phyloP scores from a whole-genome alignment of 1,284 basidiomycete genomes.

The Apiotrichum porosum region DNA sequence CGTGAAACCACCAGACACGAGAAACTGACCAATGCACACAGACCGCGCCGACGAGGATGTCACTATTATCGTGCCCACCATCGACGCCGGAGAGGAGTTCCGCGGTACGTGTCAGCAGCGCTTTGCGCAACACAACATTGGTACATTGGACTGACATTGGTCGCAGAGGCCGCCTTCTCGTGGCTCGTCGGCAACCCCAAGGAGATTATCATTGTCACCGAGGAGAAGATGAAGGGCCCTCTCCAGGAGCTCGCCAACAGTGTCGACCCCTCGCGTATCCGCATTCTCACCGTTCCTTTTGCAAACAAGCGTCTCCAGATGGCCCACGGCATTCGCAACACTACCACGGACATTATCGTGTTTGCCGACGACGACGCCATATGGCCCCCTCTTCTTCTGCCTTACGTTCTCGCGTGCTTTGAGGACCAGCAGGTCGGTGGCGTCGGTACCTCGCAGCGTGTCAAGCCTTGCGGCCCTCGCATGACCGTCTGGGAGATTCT shows the following conservation, averaged over 20 bases:
- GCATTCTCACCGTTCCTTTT: conserved; percentile 81
- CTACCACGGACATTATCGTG: conserved; percentile 87
- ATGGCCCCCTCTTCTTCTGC: conserved; percentile 82
- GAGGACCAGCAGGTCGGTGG: conserved; percentile 89
- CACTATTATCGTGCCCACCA: conserved; percentile 89
- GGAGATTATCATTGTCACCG: conserved; percentile 89
- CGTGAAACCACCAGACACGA: neutral
- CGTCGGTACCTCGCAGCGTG: conserved; percentile 82
- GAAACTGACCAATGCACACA: conserved; percentile 1
- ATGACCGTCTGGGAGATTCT: conserved; percentile 93
- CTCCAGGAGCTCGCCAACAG: conserved; percentile 78
- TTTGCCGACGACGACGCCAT: conserved; percentile 93
- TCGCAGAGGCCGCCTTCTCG: conserved; percentile 69
- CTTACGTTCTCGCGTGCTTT: conserved; percentile 80
- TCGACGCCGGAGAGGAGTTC: conserved; percentile 90
- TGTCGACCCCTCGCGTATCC: conserved; percentile 75
- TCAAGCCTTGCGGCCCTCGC: conserved; percentile 66
- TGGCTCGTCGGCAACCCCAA: conserved; percentile 87
- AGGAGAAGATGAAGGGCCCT: conserved; percentile 79
- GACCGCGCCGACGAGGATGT: conserved; percentile 72
- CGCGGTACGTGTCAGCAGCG: conserved; percentile 49
- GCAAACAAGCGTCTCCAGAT: conserved; percentile 91
- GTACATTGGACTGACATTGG: conserved; percentile 14
- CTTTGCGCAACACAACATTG: neutral
- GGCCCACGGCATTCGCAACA: conserved; percentile 82